These are phyloP conservation scores for Nidularia sp. DNA, from an alignment of 768 basidiomycete species.

Conservation along the genomic window DNA sequence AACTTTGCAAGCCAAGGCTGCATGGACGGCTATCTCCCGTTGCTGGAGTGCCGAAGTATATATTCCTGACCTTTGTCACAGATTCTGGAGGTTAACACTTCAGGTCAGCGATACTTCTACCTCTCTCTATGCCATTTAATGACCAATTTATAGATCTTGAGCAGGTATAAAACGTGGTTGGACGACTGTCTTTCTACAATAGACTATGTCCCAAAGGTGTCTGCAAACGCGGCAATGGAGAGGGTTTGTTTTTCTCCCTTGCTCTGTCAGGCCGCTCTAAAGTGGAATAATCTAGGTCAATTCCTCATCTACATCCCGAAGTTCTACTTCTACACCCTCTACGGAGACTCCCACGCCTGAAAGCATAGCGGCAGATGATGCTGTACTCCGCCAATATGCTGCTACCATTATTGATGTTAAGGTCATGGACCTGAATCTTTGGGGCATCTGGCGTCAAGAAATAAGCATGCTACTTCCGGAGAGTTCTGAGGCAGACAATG, in stretches of 20 bases:
- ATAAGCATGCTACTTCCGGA: conserved; percentile 61
- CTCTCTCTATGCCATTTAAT: conserved; percentile 1
- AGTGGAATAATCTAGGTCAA: conserved; percentile 9
- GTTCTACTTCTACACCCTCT: conserved; percentile 47
- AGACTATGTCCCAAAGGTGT: conserved; percentile 31
- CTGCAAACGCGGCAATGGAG: conserved; percentile 24
- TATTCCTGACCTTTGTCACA: conserved; percentile 74
- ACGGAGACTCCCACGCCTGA: conserved; percentile 52
- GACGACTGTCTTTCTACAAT: conserved; percentile 43
- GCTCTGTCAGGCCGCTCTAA: neutral
- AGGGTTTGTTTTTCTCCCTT: conserved; percentile 13
- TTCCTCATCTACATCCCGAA: conserved; percentile 31
- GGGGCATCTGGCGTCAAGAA: conserved; percentile 64
- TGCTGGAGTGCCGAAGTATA: conserved; percentile 90
- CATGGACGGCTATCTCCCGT: conserved; percentile 68
- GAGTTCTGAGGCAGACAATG: conserved; percentile 15
- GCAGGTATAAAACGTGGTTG: conserved; percentile 80
- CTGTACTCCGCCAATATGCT: conserved; percentile 59
- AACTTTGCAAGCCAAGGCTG: conserved; percentile 61
- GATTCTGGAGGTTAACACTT: conserved; percentile 89
- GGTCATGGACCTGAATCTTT: conserved; percentile 46
- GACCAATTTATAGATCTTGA: conserved; percentile 56
- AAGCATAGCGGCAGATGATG: conserved; percentile 57
- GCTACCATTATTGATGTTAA: conserved; percentile 68
- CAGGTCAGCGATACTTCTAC: conserved; percentile 52